These are phyloP conservation scores for Bifiguratus adelaidae DNA, from an alignment of 192 early-diverging fungal genomes.

Conservation along the genomic window DNA sequence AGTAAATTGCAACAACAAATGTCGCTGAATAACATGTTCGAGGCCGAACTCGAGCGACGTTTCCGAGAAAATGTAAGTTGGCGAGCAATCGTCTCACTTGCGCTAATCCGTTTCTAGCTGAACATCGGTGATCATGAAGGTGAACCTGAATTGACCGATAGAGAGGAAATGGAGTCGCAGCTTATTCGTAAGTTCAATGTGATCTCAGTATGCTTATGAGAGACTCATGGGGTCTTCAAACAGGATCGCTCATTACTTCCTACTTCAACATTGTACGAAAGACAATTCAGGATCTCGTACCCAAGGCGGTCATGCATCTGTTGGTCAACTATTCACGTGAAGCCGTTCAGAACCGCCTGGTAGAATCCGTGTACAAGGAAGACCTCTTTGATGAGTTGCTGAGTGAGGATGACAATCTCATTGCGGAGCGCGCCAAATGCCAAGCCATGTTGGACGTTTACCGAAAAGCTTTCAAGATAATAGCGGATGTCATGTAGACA, in stretches of 20 bases:
- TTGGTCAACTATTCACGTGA: conserved; percentile 68
- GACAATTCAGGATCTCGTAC: conserved; percentile 68
- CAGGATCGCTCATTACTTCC: conserved; percentile 59
- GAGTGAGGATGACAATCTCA: conserved; percentile 62
- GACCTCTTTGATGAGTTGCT: conserved; percentile 57
- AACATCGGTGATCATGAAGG: not conserved
- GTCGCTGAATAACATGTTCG: conserved; percentile 23
- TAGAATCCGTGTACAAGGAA: conserved; percentile 63
- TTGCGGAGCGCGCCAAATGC: conserved; percentile 64
- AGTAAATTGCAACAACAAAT: conserved; percentile 10
- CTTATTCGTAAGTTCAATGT: conserved; percentile 49
- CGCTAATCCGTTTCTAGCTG: too few species aligned
- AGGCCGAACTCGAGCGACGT: conserved; percentile 18
- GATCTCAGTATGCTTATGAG: not conserved
- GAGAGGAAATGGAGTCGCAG: conserved; percentile 69
- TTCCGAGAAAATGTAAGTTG: conserved; percentile 14
- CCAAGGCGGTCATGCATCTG: conserved; percentile 76
- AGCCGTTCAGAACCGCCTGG: conserved; percentile 64
- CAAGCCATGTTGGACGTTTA: conserved; percentile 69
- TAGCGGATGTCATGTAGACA: conserved; percentile 45
- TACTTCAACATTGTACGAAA: conserved; percentile 76
- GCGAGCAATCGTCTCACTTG: too few species aligned
- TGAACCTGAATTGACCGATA: conserved; percentile 8
- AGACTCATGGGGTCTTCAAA: not conserved
- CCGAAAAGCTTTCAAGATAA: conserved; percentile 63